Evolutionary conservation across 306 rosid genomes (phyloP).

Genomic region (Citrullus amarus): DNA sequence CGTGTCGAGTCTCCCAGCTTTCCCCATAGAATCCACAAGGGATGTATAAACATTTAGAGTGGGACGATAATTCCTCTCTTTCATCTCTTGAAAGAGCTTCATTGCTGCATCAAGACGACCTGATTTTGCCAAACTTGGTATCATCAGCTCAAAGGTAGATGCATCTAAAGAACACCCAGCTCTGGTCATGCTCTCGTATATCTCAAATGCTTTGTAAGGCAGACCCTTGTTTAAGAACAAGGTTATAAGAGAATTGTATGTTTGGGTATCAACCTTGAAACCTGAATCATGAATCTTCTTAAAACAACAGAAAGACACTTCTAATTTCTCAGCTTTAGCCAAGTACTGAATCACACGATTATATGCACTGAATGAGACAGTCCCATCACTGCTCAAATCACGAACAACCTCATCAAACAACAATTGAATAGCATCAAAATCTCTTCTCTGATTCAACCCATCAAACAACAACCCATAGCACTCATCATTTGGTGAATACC

Average conservation of each 20-base stretch:
- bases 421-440: constrained; percentile 64
- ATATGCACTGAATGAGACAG: constrained; percentile 37
- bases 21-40: constrained; percentile 92
- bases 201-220: constrained; percentile 87
- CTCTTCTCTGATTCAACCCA: constrained; percentile 49
- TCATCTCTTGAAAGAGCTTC: constrained; percentile 82
- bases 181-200: constrained; percentile 79
- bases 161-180: constrained; percentile 48
- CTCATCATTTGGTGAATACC: constrained; percentile 66
- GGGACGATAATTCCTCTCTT: constrained; percentile 53
- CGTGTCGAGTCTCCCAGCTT: constrained; percentile 78
- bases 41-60: constrained; percentile 46
- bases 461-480: constrained; percentile 64
- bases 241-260: constrained; percentile 68
- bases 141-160: constrained; percentile 84
- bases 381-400: constrained; percentile 40
- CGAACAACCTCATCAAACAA: constrained; percentile 80
- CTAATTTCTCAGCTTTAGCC: constrained; percentile 85
- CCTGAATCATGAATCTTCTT: constrained; percentile 68
- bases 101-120: constrained; percentile 92
- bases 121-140: constrained; percentile 77
- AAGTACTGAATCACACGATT: constrained; percentile 67
- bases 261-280: constrained; percentile 46
- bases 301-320: constrained; percentile 74
- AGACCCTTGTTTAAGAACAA: constrained; percentile 80